phyloP scores from a whole-genome alignment of 306 rosid genomes.

The Dryas octopetala region DNA sequence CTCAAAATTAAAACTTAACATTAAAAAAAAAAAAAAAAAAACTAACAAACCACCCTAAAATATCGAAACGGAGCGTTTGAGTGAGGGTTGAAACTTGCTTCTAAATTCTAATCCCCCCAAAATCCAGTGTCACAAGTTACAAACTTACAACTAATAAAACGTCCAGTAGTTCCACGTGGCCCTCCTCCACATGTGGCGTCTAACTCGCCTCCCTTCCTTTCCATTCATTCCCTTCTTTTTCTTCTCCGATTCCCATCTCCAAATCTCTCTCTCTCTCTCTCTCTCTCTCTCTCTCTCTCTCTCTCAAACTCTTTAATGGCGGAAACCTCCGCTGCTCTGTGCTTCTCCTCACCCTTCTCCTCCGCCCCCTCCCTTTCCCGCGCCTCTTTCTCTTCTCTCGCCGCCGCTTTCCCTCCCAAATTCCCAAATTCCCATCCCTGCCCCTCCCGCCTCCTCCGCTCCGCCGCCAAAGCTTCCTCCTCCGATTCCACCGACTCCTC shows the following conservation, averaged over 20 bases:
- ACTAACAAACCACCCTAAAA: too few relatives aligned
- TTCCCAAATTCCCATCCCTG: constrained; percentile 31
- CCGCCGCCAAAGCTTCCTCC: constrained; percentile 43
- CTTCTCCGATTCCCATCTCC: neutral
- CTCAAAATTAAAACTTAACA: too few relatives aligned
- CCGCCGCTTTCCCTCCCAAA: constrained; percentile 21
- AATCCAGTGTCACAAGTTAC: neutral
- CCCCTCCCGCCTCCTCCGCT: constrained; percentile 49
- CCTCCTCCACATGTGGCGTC: constrained; percentile 27
- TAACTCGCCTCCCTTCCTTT: constrained; percentile 6
- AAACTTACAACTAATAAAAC: neutral
- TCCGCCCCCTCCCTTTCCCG: constrained; percentile 32
- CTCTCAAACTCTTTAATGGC: constrained; percentile 44
- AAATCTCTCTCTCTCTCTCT: neutral
- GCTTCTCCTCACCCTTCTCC: constrained; percentile 53
- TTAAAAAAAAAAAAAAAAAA: too few relatives aligned
- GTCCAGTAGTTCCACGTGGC: constrained; percentile 4
- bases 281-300: neutral
- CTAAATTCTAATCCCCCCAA: too few relatives aligned
- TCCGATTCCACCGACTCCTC: constrained; percentile 40
- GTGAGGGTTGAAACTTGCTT: too few relatives aligned
- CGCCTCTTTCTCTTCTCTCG: constrained; percentile 33
- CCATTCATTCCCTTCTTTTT: constrained; percentile 7
- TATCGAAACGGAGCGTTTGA: too few relatives aligned
- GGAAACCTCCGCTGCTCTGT: constrained; percentile 49